Percentiles rank a stretch among this genome's conserved stretches.
Evolutionary conservation across 2,329 filamentous ascomycete species (phyloP).

Genomic region (Cryphonectria parasitica): DNA sequence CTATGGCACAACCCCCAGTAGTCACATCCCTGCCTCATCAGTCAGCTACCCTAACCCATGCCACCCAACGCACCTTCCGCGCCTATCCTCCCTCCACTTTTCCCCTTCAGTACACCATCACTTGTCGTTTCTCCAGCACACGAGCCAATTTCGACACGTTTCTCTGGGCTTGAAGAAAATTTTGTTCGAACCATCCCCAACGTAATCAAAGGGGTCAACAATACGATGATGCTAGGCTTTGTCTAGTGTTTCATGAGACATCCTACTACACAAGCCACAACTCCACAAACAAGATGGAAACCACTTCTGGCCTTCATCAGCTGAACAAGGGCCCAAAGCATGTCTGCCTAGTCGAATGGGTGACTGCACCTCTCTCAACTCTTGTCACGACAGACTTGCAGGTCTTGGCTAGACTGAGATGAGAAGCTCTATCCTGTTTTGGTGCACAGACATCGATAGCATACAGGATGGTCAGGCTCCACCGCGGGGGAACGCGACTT

Average conservation of each 20-base stretch:
- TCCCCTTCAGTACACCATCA: not conserved
- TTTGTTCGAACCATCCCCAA: not conserved
- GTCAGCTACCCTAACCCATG: conserved; percentile 1
- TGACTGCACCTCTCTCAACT: not conserved
- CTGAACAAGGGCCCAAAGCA: not conserved
- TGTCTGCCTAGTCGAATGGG: not conserved
- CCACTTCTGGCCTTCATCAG: not conserved
- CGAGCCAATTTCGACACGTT: no score
- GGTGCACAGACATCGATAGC: not conserved
- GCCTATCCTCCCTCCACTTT: not conserved
- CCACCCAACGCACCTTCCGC: not conserved
- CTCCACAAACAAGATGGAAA: not conserved
- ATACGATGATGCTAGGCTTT: not conserved
- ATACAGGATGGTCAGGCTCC: not conserved
- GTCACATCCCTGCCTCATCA: not conserved
- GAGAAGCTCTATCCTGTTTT: not conserved
- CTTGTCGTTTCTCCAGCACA: not conserved
- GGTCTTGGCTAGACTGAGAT: not conserved
- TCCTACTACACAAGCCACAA: not conserved
- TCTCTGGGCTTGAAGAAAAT: not conserved
- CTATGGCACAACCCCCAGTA: not conserved
- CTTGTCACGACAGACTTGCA: not conserved
- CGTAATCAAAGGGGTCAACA: not conserved
- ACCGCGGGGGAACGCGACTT: no score
- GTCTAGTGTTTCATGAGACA: not conserved